These are phyloP conservation scores for Pseudozyma thailandica DNA, from an alignment of 1,284 basidiomycete species.

Conservation along the genomic window DNA sequence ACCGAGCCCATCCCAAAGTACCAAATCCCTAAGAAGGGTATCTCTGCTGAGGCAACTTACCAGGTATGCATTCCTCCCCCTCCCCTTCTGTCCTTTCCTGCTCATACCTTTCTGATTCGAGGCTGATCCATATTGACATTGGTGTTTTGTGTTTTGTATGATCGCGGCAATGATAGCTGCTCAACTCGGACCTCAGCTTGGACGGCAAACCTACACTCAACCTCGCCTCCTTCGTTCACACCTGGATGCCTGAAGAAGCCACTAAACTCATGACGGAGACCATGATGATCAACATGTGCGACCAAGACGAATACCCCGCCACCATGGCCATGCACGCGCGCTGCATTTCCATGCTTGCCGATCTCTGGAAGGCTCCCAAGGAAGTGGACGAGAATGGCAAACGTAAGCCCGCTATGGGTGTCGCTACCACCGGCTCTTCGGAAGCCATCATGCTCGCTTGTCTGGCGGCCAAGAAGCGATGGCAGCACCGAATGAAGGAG, in stretches of 20 bases:
- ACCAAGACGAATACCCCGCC: slow-evolving; percentile 87
- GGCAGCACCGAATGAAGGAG: slow-evolving; percentile 88
- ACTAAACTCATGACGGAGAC: slow-evolving; percentile 70
- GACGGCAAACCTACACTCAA: slow-evolving; percentile 84
- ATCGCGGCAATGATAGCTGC: slow-evolving; percentile 72
- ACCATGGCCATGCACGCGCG: slow-evolving; percentile 65
- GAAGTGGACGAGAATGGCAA: slow-evolving; percentile 45
- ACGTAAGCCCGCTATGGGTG: slow-evolving; percentile 69
- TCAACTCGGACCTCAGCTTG: slow-evolving; percentile 76
- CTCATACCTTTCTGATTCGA: neutral
- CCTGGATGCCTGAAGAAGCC: slow-evolving; percentile 73
- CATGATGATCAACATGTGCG: slow-evolving; percentile 80
- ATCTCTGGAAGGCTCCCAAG: slow-evolving; percentile 83
- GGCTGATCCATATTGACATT: neutral
- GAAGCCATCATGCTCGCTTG: slow-evolving; percentile 90
- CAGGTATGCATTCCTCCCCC: slow-evolving; percentile 25
- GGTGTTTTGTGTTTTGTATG: neutral
- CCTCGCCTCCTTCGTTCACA: slow-evolving; percentile 75
- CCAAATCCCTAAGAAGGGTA: slow-evolving; percentile 69
- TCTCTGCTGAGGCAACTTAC: slow-evolving; percentile 69
- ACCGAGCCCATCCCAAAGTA: slow-evolving; percentile 68
- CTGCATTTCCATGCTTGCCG: slow-evolving; percentile 83
- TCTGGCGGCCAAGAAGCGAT: slow-evolving; percentile 91
- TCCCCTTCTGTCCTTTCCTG: neutral
- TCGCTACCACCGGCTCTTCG: slow-evolving; percentile 92